Evolutionary conservation across 2,329 filamentous ascomycete genomes (phyloP).

Genomic region (Monilinia fructicola): DNA sequence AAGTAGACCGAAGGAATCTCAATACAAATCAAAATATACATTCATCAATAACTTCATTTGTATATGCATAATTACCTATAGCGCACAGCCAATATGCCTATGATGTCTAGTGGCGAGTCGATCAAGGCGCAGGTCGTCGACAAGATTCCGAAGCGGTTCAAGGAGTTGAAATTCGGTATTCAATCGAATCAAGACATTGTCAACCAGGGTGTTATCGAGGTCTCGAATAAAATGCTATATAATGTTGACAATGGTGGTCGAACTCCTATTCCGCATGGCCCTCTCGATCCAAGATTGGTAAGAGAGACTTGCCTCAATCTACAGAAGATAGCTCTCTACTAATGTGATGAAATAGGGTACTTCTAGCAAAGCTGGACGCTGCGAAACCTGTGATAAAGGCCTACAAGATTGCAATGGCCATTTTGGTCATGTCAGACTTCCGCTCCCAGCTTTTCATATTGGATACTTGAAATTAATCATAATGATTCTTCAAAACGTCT

Average conservation of each 20-base stretch:
- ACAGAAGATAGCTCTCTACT: neutral
- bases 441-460: constrained; percentile 91
- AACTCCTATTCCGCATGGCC: constrained; percentile 75
- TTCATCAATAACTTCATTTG: neutral
- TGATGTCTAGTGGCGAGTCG: constrained; percentile 35
- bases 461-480: constrained; percentile 94
- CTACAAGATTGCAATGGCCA: constrained; percentile 89
- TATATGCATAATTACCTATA: constrained; percentile 16
- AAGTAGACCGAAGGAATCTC: neutral
- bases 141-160: constrained; percentile 85
- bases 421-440: constrained; percentile 89
- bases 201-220: constrained; percentile 90
- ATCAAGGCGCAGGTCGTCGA: constrained; percentile 89
- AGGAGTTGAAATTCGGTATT: constrained; percentile 90
- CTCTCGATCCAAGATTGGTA: constrained; percentile 79
- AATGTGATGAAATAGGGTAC: constrained; percentile 57
- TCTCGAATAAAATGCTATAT: constrained; percentile 92
- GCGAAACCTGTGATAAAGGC: constrained; percentile 78
- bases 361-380: constrained; percentile 77
- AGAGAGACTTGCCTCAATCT: constrained; percentile 26
- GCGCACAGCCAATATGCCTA: constrained; percentile 30
- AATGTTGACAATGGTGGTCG: constrained; percentile 80
- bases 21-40: neutral
- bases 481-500: constrained; percentile 89
- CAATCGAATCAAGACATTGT: constrained; percentile 92